Conservation (phyloP, 2,329 filamentous ascomycete species). For the Sarocladiaceae sp. region DNA sequence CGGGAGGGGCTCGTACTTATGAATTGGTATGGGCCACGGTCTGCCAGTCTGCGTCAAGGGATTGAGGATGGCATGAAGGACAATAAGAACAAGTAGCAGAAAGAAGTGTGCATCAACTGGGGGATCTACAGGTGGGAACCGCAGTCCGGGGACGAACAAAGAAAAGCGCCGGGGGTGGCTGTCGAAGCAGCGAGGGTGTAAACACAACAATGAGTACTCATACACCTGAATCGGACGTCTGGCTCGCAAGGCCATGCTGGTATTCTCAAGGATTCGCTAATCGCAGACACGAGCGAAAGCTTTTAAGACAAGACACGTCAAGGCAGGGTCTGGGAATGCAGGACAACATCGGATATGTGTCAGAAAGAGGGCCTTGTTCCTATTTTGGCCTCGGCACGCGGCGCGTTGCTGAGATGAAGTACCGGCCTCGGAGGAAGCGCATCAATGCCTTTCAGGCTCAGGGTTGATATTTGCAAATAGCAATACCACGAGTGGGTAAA, state of each 20-base stretch:
- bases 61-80: background rate
- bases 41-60: background rate
- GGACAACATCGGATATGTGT: constrained; percentile 5
- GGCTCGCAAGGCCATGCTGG: background rate
- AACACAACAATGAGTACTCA: background rate
- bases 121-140: constrained; percentile 9
- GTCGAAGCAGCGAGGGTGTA: background rate
- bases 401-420: constrained; percentile 5
- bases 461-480: background rate
- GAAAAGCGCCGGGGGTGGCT: constrained; percentile 4
- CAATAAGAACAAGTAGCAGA: background rate
- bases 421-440: background rate
- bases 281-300: background rate
- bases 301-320: constrained; percentile 6
- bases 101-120: constrained; percentile 8
- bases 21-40: background rate
- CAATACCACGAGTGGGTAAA: background rate
- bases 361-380: constrained; percentile 4
- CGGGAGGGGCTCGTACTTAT: background rate
- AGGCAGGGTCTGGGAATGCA: background rate
- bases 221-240: background rate
- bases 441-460: constrained; percentile 5
- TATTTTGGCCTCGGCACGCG: background rate
- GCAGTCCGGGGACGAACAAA: constrained; percentile 8
- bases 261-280: background rate